These are phyloP conservation scores for Mycena galopus DNA, from an alignment of 768 basidiomycete species.

Conservation along the genomic window DNA sequence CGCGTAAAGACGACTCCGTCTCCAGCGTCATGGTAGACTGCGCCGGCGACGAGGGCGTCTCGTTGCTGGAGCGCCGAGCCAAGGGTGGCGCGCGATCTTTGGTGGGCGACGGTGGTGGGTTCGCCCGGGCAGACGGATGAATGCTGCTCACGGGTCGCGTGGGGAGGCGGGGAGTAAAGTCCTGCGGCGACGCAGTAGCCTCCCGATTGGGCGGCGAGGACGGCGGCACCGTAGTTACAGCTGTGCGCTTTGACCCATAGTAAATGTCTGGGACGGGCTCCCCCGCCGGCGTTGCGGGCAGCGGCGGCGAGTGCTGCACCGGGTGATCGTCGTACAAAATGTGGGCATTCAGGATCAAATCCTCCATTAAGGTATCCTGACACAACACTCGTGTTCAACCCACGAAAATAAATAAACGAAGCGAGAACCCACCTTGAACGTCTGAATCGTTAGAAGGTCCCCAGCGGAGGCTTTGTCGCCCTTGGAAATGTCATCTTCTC, in stretches of 20 bases:
- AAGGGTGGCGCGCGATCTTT: slow-evolving; percentile 47
- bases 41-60: slow-evolving; percentile 31
- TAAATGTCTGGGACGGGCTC: slow-evolving; percentile 68
- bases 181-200: slow-evolving; percentile 58
- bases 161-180: slow-evolving; percentile 82
- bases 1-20: slow-evolving; percentile 29
- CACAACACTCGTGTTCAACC: not conserved
- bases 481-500: slow-evolving; percentile 91
- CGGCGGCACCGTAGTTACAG: slow-evolving; percentile 65
- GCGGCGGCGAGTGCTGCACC: slow-evolving; percentile 69
- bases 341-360: slow-evolving; percentile 79
- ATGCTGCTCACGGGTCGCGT: slow-evolving; percentile 79
- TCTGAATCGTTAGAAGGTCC: slow-evolving; percentile 83
- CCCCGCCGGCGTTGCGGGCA: slow-evolving; percentile 79
- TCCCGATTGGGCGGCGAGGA: slow-evolving; percentile 39
- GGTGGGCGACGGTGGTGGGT: slow-evolving; percentile 60
- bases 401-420: not conserved
- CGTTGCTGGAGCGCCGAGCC: slow-evolving; percentile 34
- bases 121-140: slow-evolving; percentile 78
- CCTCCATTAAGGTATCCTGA: slow-evolving; percentile 79
- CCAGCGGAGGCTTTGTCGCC: slow-evolving; percentile 50
- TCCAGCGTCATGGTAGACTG: slow-evolving; percentile 33
- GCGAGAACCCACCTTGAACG: slow-evolving; percentile 70
- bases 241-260: slow-evolving; percentile 83
- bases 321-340: slow-evolving; percentile 74